Evolutionary conservation across 2,329 filamentous ascomycete species (phyloP).

Genomic region (Aspergillus sp.): DNA sequence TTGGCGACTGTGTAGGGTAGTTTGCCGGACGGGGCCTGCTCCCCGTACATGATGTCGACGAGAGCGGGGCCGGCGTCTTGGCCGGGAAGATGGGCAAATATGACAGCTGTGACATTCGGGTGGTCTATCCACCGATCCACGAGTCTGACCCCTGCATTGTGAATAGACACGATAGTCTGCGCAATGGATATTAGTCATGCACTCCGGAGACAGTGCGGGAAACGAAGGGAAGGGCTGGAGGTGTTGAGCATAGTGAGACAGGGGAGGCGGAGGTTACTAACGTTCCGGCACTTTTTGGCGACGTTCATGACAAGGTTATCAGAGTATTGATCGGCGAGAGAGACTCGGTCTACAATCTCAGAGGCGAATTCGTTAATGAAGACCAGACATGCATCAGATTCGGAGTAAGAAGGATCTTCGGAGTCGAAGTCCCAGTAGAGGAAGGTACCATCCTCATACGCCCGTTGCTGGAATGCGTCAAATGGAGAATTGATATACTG

Average conservation of each 20-base stretch:
- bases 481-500: conserved; percentile 50
- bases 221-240: too few relatives aligned
- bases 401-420: conserved; percentile 45
- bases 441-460: conserved; percentile 52
- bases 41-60: conserved; percentile 53
- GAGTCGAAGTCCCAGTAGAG: conserved; percentile 57
- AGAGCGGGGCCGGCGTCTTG: conserved; percentile 56
- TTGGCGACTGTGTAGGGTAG: conserved; percentile 57
- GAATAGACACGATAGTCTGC: conserved; percentile 61
- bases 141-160: conserved; percentile 58
- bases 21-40: conserved; percentile 51
- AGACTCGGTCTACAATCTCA: conserved; percentile 31
- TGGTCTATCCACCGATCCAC: conserved; percentile 55
- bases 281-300: conserved; percentile 55
- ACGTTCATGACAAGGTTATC: conserved; percentile 54
- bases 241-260: too few relatives aligned
- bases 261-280: too few relatives aligned
- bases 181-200: too few relatives aligned
- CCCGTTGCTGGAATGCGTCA: conserved; percentile 50
- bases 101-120: conserved; percentile 57
- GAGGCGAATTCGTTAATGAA: conserved; percentile 52
- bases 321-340: conserved; percentile 34
- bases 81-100: conserved; percentile 60
- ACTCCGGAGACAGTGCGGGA: too few relatives aligned
- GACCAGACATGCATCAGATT: conserved; percentile 39